phyloP scores from a whole-genome alignment of 352 stramenopile genomes.

The Peronospora destructor region DNA sequence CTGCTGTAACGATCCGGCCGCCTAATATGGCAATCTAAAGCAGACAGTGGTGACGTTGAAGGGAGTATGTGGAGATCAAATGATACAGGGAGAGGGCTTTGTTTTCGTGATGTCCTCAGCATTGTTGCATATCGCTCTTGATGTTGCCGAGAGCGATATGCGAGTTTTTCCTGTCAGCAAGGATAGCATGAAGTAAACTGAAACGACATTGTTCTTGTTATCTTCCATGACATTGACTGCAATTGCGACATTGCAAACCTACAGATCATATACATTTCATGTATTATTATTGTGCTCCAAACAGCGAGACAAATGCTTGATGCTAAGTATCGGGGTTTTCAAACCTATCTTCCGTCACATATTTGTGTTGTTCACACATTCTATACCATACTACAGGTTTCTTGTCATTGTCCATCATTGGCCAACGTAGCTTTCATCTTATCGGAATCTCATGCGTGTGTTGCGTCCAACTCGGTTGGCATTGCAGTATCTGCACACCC shows the following conservation, averaged over 20 bases:
- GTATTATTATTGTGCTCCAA: too few relatives aligned
- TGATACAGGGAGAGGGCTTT: conserved; percentile 6
- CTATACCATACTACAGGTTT: conserved; percentile 32
- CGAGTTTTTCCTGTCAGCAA: conserved; percentile 24
- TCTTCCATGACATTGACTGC: conserved; percentile 8
- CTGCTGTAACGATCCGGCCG: conserved; percentile 11
- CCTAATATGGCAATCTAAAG: conserved; percentile 6
- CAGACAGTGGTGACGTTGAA: conserved; percentile 1
- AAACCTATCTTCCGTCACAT: background rate
- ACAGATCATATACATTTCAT: too few relatives aligned
- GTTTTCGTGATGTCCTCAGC: background rate
- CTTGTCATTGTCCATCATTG: conserved; percentile 40
- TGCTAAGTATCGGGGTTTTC: too few relatives aligned
- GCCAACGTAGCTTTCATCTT: conserved; percentile 7
- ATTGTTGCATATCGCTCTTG: conserved; percentile 25
- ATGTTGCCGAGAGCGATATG: conserved; percentile 24
- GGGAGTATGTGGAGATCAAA: conserved; percentile 8
- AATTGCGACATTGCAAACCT: too few relatives aligned
- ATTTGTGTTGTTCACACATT: background rate
- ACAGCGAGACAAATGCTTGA: too few relatives aligned
- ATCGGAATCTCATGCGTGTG: conserved; percentile 21
- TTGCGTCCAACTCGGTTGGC: conserved; percentile 35
- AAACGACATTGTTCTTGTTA: conserved; percentile 16
- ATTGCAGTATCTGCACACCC: conserved; percentile 30
- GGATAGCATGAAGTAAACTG: conserved; percentile 31